phyloP scores from a whole-genome alignment of 345 rosid genomes.

The Ceriops zippeliana region DNA sequence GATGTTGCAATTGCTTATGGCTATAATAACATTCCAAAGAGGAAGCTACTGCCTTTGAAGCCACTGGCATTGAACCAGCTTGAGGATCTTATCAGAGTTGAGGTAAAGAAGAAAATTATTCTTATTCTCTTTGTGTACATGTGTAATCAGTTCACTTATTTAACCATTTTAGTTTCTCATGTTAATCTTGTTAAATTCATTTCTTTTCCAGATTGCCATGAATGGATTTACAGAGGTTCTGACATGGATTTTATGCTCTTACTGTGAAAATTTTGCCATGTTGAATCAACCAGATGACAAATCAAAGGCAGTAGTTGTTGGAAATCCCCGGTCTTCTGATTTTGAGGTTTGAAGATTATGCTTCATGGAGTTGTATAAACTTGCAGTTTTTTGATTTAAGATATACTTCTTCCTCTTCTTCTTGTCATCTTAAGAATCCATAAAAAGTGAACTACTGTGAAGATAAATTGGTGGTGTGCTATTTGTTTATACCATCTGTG shows the following conservation, averaged over 20 bases:
- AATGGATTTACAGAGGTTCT: slow-evolving; percentile 74
- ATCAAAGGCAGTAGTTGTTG: slow-evolving; percentile 54
- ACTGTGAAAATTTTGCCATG: slow-evolving; percentile 64
- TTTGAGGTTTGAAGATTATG: slow-evolving; percentile 62
- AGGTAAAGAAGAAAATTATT: slow-evolving; percentile 40
- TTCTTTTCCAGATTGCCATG: slow-evolving; percentile 54
- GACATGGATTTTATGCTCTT: slow-evolving; percentile 75
- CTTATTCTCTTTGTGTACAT: not conserved
- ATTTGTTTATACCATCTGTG: no score
- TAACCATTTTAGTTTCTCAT: not conserved
- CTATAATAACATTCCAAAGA: slow-evolving; percentile 73
- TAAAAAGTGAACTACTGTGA: no score
- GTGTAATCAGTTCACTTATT: slow-evolving; percentile 1
- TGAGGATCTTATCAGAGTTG: slow-evolving; percentile 68
- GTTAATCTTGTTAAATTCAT: not conserved
- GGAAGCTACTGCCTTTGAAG: slow-evolving; percentile 56
- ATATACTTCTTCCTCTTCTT: no score
- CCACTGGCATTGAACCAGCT: slow-evolving; percentile 72
- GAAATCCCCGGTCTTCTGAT: slow-evolving; percentile 85
- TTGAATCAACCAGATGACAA: slow-evolving; percentile 62
- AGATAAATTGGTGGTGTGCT: no score
- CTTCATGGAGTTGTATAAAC: not conserved
- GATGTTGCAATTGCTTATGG: slow-evolving; percentile 98
- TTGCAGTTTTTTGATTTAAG: not conserved
- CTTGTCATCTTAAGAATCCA: no score